A percentile compares a stretch with the other conserved stretches of the same genome.
Evolutionary conservation across 2,329 filamentous ascomycete genomes (phyloP).

Genomic region (Fulvia fulva): DNA sequence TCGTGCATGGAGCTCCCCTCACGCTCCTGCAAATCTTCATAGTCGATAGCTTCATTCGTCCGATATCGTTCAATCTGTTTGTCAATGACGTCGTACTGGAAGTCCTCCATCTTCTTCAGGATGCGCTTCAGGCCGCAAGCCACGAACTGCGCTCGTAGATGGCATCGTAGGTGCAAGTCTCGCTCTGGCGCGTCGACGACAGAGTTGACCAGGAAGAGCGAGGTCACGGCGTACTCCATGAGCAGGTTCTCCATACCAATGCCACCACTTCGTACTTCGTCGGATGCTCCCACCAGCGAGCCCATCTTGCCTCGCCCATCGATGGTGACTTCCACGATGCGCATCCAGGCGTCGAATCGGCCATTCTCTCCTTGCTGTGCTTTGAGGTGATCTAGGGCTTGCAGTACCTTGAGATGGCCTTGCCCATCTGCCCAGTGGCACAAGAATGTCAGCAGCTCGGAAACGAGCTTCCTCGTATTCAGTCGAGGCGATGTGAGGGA

Average conservation of each 20-base stretch:
- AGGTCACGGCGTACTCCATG: conserved; percentile 97
- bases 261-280: conserved; percentile 90
- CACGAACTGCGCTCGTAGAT: conserved; percentile 93
- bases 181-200: conserved; percentile 85
- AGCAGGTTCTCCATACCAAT: conserved; percentile 98
- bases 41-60: conserved; percentile 93
- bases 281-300: conserved; percentile 91
- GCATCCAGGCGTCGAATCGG: conserved; percentile 97
- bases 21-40: conserved; percentile 90
- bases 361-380: conserved; percentile 84
- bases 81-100: conserved; percentile 97
- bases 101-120: conserved; percentile 92
- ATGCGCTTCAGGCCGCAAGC: conserved; percentile 93
- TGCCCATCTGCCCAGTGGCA: conserved; percentile 89
- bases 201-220: conserved; percentile 94
- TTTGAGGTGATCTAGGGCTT: conserved; percentile 90
- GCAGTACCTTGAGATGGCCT: conserved; percentile 88
- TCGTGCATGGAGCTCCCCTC: conserved; percentile 91
- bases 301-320: conserved; percentile 99
- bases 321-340: conserved; percentile 92
- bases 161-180: conserved; percentile 85
- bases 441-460: conserved; percentile 91
- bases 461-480: conserved; percentile 89
- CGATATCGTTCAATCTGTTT: conserved; percentile 95
- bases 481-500: conserved; percentile 85